These are phyloP conservation scores for Bromus sterilis DNA, from an alignment of 176 grass and related monocot genomes.

Conservation along the genomic window DNA sequence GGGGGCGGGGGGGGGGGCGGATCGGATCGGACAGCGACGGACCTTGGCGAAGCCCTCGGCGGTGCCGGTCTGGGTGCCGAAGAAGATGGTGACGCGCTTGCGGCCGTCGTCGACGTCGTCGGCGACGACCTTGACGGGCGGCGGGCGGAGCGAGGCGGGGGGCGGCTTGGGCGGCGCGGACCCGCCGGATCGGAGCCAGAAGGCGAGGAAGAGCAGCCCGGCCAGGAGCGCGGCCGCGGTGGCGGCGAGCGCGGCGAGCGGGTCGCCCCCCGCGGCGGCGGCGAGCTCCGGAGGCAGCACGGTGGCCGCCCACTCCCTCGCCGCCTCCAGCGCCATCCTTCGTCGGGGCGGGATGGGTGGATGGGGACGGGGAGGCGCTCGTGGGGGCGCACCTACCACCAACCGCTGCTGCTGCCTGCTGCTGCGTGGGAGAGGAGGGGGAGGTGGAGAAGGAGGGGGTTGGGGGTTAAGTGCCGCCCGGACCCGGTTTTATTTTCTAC, in stretches of 20 bases:
- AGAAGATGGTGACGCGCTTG: slow-evolving; percentile 84
- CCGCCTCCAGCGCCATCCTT: slow-evolving; percentile 45
- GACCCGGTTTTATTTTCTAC: background rate
- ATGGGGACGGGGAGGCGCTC: background rate
- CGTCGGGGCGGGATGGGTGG: background rate
- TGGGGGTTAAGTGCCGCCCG: background rate
- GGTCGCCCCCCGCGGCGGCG: slow-evolving; percentile 38
- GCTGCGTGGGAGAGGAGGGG: background rate
- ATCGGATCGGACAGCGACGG: slow-evolving; percentile 31
- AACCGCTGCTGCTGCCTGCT: slow-evolving; percentile 12
- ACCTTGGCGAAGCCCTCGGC: slow-evolving; percentile 92
- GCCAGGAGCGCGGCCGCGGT: slow-evolving; percentile 47
- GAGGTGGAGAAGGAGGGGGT: background rate
- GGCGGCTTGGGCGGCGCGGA: background rate
- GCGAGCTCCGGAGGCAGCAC: slow-evolving; percentile 35
- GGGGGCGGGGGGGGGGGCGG: too few species aligned
- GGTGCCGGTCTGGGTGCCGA: slow-evolving; percentile 96
- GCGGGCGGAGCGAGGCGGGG: slow-evolving; percentile 12
- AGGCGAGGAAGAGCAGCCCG: slow-evolving; percentile 45
- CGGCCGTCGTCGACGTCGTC: slow-evolving; percentile 55
- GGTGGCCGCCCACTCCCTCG: slow-evolving; percentile 49
- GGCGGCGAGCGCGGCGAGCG: slow-evolving; percentile 36
- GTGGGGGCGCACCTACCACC: slow-evolving; percentile 38
- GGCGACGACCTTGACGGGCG: slow-evolving; percentile 26
- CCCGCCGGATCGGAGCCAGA: slow-evolving; percentile 53